These are phyloP conservation scores for Trypanosoma caninum DNA, from an alignment of 208 protist species.

Conservation along the genomic window DNA sequence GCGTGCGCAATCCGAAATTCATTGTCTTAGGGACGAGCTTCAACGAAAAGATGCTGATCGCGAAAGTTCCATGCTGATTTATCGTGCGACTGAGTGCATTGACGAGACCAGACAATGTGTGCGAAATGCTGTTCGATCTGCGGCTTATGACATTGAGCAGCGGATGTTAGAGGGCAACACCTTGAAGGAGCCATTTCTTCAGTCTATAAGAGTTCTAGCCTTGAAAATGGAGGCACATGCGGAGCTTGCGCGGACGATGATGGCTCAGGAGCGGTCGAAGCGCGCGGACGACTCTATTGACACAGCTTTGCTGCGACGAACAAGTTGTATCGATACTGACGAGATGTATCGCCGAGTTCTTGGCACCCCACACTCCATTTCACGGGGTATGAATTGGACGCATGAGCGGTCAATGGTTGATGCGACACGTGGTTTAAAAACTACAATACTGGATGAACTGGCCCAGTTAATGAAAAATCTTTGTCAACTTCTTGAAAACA, in stretches of 20 bases:
- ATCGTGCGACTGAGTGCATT: conserved; percentile 14
- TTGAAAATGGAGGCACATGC: conserved; percentile 54
- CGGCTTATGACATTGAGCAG: conserved; percentile 11
- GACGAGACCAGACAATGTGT: conserved; percentile 17
- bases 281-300: not conserved
- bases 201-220: conserved; percentile 35
- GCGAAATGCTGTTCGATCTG: conserved; percentile 3
- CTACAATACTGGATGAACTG: conserved; percentile 17
- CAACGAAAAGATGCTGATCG: conserved; percentile 8
- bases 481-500: conserved; percentile 37
- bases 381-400: not conserved
- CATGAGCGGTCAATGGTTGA: no score
- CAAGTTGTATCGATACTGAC: not conserved
- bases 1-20: conserved; percentile 6
- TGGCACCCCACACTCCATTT: not conserved
- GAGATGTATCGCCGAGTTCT: conserved; percentile 11
- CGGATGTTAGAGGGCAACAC: conserved; percentile 12
- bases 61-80: not conserved
- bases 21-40: conserved; percentile 15
- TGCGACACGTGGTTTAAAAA: no score
- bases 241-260: conserved; percentile 18
- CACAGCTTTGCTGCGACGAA: not conserved
- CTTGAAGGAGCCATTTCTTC: conserved; percentile 31
- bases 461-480: conserved; percentile 53
- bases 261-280: not conserved